Base-by-base conservation (phyloP, 352 stramenopile genomes). In the Phytophthora citrophthora region DNA sequence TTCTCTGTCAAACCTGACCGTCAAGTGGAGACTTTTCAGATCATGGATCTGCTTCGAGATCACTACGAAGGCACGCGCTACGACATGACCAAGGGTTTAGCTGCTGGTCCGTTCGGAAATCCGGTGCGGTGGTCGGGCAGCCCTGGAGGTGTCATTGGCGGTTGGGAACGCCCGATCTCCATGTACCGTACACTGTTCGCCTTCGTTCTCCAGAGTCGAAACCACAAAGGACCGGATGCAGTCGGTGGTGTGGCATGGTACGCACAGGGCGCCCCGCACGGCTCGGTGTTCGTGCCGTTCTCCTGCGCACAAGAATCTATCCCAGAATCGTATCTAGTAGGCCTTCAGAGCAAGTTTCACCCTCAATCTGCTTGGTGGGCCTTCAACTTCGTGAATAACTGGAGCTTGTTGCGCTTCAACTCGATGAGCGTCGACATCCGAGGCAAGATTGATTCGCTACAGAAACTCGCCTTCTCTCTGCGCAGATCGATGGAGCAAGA, bases 1-100 rank as follows among this genome's bases (percentile, higher is more conserved):
- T 97, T 98, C 61, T 97, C 86, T 1, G 71, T 97, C 6, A 81
- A 83, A 38, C 87, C 93, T 0, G 92, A 97, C 48, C 34, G 48
- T 26, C 53, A 34, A 0, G 61, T 98, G 12, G 70, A 73, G 15
- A 47, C 85, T 6, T 68, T 83, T 32, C 79, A 95, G 40, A 72
- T 98, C 11, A 95, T 96, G 76, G 68, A 86, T 39, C 68, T 97
- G 8, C 72, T 97, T 39, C 80, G 91, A 0, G 89, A 98, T 58
- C 87, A 97, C 61, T 98, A 98, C 61, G 75, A 97, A 83, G 89
- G 87, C 27, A 98, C 92, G 3, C 53, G 71, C 40, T 98, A 94
- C 63, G 85, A 96, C 54, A 86, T 96, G 76, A 91, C 76, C 6
- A 85, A 96, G 69, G 89, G 89, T 0, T 54, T 95, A 23, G 80